phyloP scores from a whole-genome alignment of 192 early-diverging fungal species.

The Thoreauomyces humboldtii region DNA sequence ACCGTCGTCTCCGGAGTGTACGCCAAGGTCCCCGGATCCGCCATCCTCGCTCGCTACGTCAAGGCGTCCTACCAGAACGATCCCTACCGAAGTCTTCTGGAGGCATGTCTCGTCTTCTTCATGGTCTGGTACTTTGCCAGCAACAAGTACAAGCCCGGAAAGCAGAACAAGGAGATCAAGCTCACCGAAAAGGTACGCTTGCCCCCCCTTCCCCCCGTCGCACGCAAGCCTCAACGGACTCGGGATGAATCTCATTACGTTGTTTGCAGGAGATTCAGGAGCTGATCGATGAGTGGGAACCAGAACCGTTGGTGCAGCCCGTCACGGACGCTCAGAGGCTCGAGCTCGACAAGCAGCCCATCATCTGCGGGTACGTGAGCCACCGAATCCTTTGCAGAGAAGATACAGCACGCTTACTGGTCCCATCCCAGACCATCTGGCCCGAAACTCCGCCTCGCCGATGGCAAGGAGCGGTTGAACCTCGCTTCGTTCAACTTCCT shows the following conservation, averaged over 20 bases:
- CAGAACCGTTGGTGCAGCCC: slow-evolving; percentile 85
- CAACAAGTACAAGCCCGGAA: slow-evolving; percentile 74
- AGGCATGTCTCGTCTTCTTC: slow-evolving; percentile 78
- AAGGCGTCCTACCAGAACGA: slow-evolving; percentile 92
- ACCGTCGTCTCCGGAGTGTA: slow-evolving; percentile 43
- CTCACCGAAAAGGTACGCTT: slow-evolving; percentile 76
- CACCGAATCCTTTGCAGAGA: not conserved
- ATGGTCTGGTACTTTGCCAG: slow-evolving; percentile 85
- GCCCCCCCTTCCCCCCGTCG: not conserved
- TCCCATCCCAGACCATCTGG: slow-evolving; percentile 36
- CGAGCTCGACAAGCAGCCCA: slow-evolving; percentile 74
- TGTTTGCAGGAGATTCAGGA: slow-evolving; percentile 85
- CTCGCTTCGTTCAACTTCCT: slow-evolving; percentile 87
- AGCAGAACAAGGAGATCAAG: slow-evolving; percentile 58
- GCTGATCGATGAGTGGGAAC: slow-evolving; percentile 91
- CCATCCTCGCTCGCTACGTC: slow-evolving; percentile 76
- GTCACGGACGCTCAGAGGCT: slow-evolving; percentile 60
- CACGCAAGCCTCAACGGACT: too few relatives aligned
- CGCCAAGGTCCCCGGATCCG: slow-evolving; percentile 65
- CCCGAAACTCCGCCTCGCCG: slow-evolving; percentile 62
- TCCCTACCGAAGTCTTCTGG: slow-evolving; percentile 82
- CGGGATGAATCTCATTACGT: too few relatives aligned
- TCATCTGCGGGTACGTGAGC: slow-evolving; percentile 66
- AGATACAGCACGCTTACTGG: not conserved
- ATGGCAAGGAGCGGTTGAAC: slow-evolving; percentile 70